phyloP scores from a whole-genome alignment of 352 stramenopile species.

The Phytophthora pistaciae region DNA sequence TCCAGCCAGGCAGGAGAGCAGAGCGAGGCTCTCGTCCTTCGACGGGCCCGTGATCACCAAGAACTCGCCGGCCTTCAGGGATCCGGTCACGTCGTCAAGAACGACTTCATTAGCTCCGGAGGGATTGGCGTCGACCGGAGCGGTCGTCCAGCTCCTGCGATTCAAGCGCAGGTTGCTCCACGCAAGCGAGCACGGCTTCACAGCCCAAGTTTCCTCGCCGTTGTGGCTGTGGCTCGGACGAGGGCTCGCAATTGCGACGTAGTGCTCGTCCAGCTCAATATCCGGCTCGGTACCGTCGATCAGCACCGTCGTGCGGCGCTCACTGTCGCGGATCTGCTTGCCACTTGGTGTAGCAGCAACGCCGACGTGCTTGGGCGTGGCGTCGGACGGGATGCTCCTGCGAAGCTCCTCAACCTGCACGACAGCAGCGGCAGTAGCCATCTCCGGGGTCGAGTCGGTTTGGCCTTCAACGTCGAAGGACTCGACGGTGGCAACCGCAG shows the following conservation, averaged over 20 bases:
- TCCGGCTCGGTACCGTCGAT: slow-evolving; percentile 42
- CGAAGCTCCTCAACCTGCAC: slow-evolving; percentile 19
- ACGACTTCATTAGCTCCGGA: slow-evolving; percentile 26
- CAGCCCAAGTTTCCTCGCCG: slow-evolving; percentile 16
- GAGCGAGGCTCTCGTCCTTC: slow-evolving; percentile 87
- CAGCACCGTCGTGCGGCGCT: slow-evolving; percentile 41
- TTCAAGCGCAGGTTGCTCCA: slow-evolving; percentile 42
- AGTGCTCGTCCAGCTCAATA: slow-evolving; percentile 36
- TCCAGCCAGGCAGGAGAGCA: slow-evolving; percentile 93
- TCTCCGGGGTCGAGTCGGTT: no score
- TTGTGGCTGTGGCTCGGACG: neutral
- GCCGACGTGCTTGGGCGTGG: slow-evolving; percentile 4
- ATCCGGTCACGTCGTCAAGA: slow-evolving; percentile 56
- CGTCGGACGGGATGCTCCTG: slow-evolving; percentile 15
- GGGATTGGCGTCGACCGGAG: neutral
- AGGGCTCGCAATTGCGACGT: slow-evolving; percentile 36
- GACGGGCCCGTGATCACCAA: slow-evolving; percentile 69
- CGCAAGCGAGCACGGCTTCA: slow-evolving; percentile 32
- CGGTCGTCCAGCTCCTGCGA: slow-evolving; percentile 17
- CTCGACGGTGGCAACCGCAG: neutral
- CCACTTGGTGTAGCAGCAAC: neutral
- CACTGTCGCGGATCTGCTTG: slow-evolving; percentile 33
- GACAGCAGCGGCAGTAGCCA: neutral
- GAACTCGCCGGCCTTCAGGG: slow-evolving; percentile 52
- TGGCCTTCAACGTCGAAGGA: slow-evolving; percentile 5